These are phyloP conservation scores for Gentiana straminea DNA, from an alignment of 257 asterid species.

Conservation along the genomic window DNA sequence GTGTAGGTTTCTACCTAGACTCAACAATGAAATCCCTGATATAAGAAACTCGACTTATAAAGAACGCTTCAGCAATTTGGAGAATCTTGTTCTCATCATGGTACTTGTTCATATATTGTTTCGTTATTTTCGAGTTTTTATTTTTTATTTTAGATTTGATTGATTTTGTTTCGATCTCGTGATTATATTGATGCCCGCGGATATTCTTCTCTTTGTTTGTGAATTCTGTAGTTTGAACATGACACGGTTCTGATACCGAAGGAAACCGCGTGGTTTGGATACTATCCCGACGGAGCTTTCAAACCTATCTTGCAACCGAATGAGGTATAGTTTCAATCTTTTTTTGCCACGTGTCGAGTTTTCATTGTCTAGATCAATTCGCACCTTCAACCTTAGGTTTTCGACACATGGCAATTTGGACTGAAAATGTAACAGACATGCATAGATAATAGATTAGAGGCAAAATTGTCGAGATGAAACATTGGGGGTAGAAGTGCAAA, in stretches of 20 bases:
- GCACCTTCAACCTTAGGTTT: too few relatives aligned
- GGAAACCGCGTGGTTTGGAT: slow-evolving; percentile 96
- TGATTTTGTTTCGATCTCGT: not conserved
- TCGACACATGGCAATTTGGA: too few relatives aligned
- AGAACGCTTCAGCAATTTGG: slow-evolving; percentile 65
- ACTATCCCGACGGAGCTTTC: slow-evolving; percentile 84
- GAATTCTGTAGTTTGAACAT: slow-evolving; percentile 58
- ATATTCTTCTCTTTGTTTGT: not conserved
- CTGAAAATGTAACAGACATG: too few relatives aligned
- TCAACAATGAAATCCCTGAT: slow-evolving; percentile 75
- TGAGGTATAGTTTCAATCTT: slow-evolving; percentile 32
- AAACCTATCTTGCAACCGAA: slow-evolving; percentile 54
- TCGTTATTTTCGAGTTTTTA: not conserved
- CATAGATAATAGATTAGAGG: too few relatives aligned
- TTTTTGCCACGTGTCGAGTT: too few relatives aligned
- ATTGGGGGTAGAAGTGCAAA: too few relatives aligned
- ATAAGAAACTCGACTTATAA: slow-evolving; percentile 69
- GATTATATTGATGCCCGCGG: not conserved
- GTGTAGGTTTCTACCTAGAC: slow-evolving; percentile 85
- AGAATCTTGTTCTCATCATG: slow-evolving; percentile 86
- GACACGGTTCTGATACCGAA: slow-evolving; percentile 88
- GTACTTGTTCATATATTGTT: slow-evolving; percentile 20
- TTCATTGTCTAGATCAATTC: too few relatives aligned
- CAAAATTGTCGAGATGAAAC: too few relatives aligned
- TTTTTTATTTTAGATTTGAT: not conserved